Evolutionary conservation across 2,329 filamentous ascomycete genomes (phyloP).

Genomic region (Talaromyces rugulosus): DNA sequence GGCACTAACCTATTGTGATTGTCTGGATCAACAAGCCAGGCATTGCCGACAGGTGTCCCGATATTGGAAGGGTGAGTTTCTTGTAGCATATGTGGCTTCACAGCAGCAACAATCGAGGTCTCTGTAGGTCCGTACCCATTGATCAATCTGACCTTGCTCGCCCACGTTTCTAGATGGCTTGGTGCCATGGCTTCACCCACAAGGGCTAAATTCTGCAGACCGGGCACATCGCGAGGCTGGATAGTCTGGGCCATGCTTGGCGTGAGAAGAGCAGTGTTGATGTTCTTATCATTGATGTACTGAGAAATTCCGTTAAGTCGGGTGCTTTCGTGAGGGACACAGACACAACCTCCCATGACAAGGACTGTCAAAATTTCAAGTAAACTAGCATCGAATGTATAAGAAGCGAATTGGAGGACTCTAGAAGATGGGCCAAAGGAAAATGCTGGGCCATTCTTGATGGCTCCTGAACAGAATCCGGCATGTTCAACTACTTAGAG

Average conservation of each 20-base stretch:
- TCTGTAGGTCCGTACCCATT: conserved; percentile 13
- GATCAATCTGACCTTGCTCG: conserved; percentile 4
- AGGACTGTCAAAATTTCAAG: conserved; percentile 54
- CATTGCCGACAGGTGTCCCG: conserved; percentile 34
- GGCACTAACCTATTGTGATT: conserved; percentile 40
- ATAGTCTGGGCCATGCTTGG: conserved; percentile 52
- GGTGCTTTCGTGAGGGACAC: conserved; percentile 51
- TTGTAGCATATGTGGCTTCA: conserved; percentile 4
- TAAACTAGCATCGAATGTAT: conserved; percentile 52
- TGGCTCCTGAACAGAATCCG: conserved; percentile 48
- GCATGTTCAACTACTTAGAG: conserved; percentile 50
- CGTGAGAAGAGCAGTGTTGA: conserved; percentile 57
- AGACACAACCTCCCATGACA: conserved; percentile 55
- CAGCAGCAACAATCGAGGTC: conserved; percentile 12
- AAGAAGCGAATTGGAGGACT: conserved; percentile 56
- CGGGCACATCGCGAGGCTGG: conserved; percentile 21
- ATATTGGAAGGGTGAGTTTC: conserved; percentile 27
- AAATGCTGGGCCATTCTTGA: conserved; percentile 41
- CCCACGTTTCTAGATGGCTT: conserved; percentile 22
- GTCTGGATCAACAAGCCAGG: conserved; percentile 45
- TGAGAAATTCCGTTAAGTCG: conserved; percentile 21
- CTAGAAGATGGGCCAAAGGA: conserved; percentile 46
- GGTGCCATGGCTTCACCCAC: conserved; percentile 40
- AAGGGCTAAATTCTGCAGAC: conserved; percentile 38
- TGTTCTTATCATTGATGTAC: conserved; percentile 49